Base-by-base conservation (phyloP, 345 rosid genomes). In the Populus euphratica region DNA sequence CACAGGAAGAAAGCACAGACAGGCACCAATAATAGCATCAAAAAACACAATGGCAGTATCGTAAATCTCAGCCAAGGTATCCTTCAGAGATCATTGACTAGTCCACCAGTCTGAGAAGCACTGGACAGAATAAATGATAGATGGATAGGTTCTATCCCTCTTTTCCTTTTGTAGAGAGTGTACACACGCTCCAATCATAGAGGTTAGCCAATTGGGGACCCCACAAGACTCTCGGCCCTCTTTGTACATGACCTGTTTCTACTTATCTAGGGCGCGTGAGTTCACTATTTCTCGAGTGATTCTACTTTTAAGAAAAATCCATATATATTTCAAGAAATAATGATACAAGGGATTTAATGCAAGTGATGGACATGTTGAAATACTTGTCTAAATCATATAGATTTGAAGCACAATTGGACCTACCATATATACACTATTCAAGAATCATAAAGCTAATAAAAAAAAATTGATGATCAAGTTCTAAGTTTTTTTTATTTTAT, bases 81-180 rank as follows among this genome's bases (percentile, higher is more conserved):
- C 70, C 70, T 43, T 54, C 80, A 69, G 78, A 75, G 82, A 80
- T 76, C 89, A 83, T 86, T 86, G 89, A 88, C 85, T 73, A 80
- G 88, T 86, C 86, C 79, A 83, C 91, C 83, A 74, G 87, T 78
- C 78, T 78, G 75, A 54, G 44, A 74, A 63, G 69, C 44, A 74
- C 70, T 64, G 31, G 23, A 31, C 70, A 43, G 77, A 74, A 20
- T 74, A 65, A 74, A 74, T 74, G 70, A 63, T 38, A 29, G 20
- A 2, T 41, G 77, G 41, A 64, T 43, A 35, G 44, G 61, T 74
- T 18, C 61, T 14, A 5, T 74, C 29, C 59, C 65, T 25, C 41
- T 63, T 41, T 5, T 16, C 20, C 77, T 2, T 23, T 39, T 25
- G 21, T 1, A 44, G 43, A 0, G 54, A 35, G 68, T 73, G 56